A percentile compares a stretch with the other conserved stretches of the same genome.
phyloP scores from a whole-genome alignment of 78 protist species.

The Polysphondylium violaceum region DNA sequence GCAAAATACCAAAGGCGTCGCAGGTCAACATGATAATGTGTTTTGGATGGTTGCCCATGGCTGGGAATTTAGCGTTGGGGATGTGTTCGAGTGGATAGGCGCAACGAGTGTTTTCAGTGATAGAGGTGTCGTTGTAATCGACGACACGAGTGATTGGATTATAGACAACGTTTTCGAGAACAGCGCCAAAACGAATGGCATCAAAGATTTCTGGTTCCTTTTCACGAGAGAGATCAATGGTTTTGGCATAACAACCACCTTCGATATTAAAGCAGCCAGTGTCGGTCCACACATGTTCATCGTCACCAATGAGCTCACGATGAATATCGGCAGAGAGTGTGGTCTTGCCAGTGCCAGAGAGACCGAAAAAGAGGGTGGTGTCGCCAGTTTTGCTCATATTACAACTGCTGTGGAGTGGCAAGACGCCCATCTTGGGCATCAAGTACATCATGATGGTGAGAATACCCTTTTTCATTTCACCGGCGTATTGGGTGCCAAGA shows the following conservation, averaged over 20 bases:
- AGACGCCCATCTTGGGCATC: constrained; percentile 93
- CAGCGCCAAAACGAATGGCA: constrained; percentile 94
- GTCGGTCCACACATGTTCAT: constrained; percentile 98
- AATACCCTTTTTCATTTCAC: constrained; percentile 98
- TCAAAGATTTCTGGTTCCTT: constrained; percentile 97
- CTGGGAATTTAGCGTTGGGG: constrained; percentile 91
- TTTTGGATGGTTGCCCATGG: constrained; percentile 90
- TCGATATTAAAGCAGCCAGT: constrained; percentile 95
- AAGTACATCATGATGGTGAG: constrained; percentile 95
- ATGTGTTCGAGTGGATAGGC: constrained; percentile 96
- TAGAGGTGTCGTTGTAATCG: constrained; percentile 87
- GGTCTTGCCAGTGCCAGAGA: constrained; percentile 98
- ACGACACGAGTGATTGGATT: constrained; percentile 80
- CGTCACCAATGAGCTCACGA: constrained; percentile 97
- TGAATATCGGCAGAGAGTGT: constrained; percentile 97
- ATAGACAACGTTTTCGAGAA: constrained; percentile 94
- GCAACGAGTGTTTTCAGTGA: constrained; percentile 97
- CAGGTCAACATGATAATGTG: constrained; percentile 97
- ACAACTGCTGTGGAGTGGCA: constrained; percentile 93
- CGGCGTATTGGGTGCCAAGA: constrained; percentile 96
- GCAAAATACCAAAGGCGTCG: constrained; percentile 99
- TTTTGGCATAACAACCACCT: constrained; percentile 99
- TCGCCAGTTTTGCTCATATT: constrained; percentile 87
- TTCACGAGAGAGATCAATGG: constrained; percentile 88
- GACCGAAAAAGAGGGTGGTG: constrained; percentile 95